These are phyloP conservation scores for Chenopodium suecicum DNA, from an alignment of 148 eudicot genomes.

Conservation along the genomic window DNA sequence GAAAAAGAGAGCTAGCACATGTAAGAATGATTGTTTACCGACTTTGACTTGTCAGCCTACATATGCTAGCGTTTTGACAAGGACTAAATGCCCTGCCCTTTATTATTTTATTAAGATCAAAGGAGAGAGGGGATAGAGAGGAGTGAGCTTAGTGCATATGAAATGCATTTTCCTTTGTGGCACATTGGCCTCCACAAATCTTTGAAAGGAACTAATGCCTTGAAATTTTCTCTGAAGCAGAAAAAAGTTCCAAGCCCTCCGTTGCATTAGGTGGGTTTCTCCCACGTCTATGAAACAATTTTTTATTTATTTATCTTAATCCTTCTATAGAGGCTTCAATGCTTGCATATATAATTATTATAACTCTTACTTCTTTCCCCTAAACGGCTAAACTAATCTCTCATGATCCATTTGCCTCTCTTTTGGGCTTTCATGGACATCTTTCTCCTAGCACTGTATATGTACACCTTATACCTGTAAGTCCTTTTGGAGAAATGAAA, in stretches of 20 bases:
- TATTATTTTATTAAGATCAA: neutral
- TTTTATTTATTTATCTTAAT: neutral
- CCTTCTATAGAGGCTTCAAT: neutral
- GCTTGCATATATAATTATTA: neutral
- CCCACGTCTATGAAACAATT: neutral
- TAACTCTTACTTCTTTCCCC: neutral
- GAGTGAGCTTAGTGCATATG: neutral
- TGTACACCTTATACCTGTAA: neutral
- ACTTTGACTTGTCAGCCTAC: neutral
- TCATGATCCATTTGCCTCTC: neutral
- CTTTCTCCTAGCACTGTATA: neutral
- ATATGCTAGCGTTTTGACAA: neutral
- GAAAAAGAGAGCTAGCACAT: neutral
- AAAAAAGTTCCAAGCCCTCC: neutral
- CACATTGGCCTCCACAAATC: neutral
- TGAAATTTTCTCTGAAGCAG: neutral
- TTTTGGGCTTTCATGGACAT: neutral
- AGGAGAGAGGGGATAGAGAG: neutral
- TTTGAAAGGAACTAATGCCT: neutral
- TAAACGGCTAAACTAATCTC: neutral
- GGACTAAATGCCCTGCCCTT: neutral
- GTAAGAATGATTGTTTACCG: neutral
- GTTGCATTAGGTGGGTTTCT: neutral
- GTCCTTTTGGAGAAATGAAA: neutral
- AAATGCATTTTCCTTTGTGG: neutral